These are phyloP conservation scores for Cronartium quercuum DNA, from an alignment of 1,284 basidiomycete genomes.

Conservation along the genomic window DNA sequence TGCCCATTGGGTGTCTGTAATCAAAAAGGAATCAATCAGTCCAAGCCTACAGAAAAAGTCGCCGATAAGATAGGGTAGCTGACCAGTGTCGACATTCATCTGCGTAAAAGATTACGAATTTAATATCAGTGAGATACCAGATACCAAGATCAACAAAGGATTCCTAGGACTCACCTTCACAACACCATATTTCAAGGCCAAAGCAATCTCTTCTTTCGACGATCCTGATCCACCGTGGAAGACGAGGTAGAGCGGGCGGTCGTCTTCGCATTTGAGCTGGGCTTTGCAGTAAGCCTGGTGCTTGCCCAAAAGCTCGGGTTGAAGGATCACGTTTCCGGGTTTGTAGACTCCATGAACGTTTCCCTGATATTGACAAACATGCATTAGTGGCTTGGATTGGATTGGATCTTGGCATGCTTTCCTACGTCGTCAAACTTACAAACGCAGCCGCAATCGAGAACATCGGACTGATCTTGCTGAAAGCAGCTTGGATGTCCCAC, in stretches of 20 bases:
- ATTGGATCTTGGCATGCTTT: not conserved
- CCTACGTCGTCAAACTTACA: slow-evolving; percentile 37
- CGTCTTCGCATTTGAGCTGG: slow-evolving; percentile 63
- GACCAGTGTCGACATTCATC: slow-evolving; percentile 39
- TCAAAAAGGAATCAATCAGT: not conserved
- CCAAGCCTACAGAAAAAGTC: not conserved
- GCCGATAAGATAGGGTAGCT: not conserved
- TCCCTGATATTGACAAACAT: slow-evolving; percentile 51
- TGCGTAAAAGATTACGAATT: not conserved
- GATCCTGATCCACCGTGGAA: slow-evolving; percentile 99
- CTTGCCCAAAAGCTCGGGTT: slow-evolving; percentile 83
- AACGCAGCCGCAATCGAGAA: slow-evolving; percentile 97
- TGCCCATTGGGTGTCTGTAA: slow-evolving; percentile 75
- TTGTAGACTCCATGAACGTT: slow-evolving; percentile 97
- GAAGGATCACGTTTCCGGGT: slow-evolving; percentile 81
- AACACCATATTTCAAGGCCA: slow-evolving; percentile 84
- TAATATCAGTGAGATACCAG: not conserved
- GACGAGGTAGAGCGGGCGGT: slow-evolving; percentile 89
- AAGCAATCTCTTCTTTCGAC: slow-evolving; percentile 89
- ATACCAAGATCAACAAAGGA: not conserved
- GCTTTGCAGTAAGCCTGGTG: slow-evolving; percentile 75
- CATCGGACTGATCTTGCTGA: slow-evolving; percentile 79
- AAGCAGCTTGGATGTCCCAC: slow-evolving; percentile 79
- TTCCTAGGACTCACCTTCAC: slow-evolving; percentile 74
- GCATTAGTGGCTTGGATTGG: not conserved